Evolutionary conservation across 2,329 filamentous ascomycete species (phyloP).

Genomic region (Xylariaceae sp.): DNA sequence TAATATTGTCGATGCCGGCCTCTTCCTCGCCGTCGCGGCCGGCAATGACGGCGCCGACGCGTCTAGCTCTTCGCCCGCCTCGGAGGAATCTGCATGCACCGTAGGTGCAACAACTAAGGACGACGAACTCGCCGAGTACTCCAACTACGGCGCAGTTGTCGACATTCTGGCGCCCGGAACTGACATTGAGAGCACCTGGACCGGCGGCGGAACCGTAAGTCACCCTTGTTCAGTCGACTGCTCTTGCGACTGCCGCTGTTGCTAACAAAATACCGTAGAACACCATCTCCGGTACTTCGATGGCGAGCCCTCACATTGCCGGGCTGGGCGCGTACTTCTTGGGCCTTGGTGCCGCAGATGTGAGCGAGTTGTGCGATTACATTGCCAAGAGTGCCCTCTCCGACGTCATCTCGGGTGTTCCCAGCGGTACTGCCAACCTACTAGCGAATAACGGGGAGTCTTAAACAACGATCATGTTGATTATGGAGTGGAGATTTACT

Average conservation of each 20-base stretch:
- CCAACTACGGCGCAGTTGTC: slow-evolving; percentile 51
- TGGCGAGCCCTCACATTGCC: slow-evolving; percentile 64
- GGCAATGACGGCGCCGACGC: slow-evolving; percentile 52
- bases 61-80: slow-evolving; percentile 49
- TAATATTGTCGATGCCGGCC: slow-evolving; percentile 47
- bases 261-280: slow-evolving; percentile 38
- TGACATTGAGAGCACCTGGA: slow-evolving; percentile 46
- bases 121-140: slow-evolving; percentile 47
- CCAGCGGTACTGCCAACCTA: slow-evolving; percentile 37
- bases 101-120: slow-evolving; percentile 51
- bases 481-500: neutral
- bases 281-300: slow-evolving; percentile 60
- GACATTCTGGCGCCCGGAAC: slow-evolving; percentile 49
- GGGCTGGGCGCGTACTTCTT: slow-evolving; percentile 63
- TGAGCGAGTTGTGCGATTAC: slow-evolving; percentile 44
- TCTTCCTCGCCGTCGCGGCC: slow-evolving; percentile 58
- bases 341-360: slow-evolving; percentile 44
- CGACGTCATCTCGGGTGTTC: slow-evolving; percentile 41
- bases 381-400: slow-evolving; percentile 45
- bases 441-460: slow-evolving; percentile 40
- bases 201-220: slow-evolving; percentile 4
- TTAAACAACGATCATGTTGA: neutral
- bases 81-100: slow-evolving; percentile 52
- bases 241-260: neutral
- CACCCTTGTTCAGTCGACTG: neutral